phyloP scores from a whole-genome alignment of 441 rosid species.

The Eruca vesicaria region DNA sequence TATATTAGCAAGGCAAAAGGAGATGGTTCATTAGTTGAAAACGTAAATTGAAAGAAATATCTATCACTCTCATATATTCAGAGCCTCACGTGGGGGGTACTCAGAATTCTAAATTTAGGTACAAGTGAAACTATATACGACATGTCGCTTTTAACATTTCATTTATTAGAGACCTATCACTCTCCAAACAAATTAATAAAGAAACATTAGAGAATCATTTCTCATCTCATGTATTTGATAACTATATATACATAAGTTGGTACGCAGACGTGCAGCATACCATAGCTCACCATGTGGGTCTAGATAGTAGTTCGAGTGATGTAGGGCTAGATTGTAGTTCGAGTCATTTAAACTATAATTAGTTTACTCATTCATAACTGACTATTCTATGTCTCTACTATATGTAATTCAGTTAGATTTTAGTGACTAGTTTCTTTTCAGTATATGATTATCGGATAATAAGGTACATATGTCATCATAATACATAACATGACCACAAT shows the following conservation, averaged over 20 bases:
- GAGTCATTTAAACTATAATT: neutral
- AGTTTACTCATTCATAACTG: neutral
- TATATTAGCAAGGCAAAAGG: neutral
- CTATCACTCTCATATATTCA: slow-evolving; percentile 21
- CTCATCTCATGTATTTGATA: neutral
- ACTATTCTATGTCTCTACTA: too few species aligned
- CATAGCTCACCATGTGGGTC: neutral
- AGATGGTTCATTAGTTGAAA: neutral
- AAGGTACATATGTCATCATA: neutral
- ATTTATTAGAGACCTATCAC: slow-evolving; percentile 19
- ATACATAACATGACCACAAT: too few species aligned
- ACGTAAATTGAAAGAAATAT: slow-evolving; percentile 9
- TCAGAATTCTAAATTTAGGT: slow-evolving; percentile 10
- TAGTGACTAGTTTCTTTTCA: too few species aligned
- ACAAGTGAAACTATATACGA: slow-evolving; percentile 10
- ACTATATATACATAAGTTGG: neutral
- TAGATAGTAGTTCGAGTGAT: neutral
- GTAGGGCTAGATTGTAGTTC: neutral
- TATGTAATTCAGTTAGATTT: too few species aligned
- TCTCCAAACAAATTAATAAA: neutral
- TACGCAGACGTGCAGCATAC: neutral
- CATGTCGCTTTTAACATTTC: slow-evolving; percentile 16
- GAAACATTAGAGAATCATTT: neutral
- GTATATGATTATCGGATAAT: neutral
- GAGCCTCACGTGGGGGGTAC: slow-evolving; percentile 32